Base-by-base conservation (phyloP, 257 asterid species). In the Solanum virginianum region DNA sequence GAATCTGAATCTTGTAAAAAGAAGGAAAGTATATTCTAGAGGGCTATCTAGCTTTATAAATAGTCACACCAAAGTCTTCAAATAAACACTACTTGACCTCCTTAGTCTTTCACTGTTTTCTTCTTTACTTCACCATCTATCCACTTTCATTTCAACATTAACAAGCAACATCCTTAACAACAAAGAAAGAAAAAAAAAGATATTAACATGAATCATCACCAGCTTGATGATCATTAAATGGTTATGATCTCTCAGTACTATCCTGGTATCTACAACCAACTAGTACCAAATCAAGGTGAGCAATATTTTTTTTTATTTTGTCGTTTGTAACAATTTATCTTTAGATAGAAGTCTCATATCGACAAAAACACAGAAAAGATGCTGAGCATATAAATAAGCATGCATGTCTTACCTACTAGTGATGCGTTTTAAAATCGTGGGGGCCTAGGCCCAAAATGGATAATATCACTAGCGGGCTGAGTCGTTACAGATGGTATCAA, bases 221-320 rank as follows among this genome's bases (percentile, higher is more conserved):
- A 88, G 7, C 20, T 83, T 22, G 89, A 91, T 80, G 92, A 65
- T 62, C 70, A 91, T 74, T 92, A 90, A 84, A 86, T 89, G 92
- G 71, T 79, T 17, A 90, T 91, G 41, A 36, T 36, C 51, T 92
- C 95, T 45, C 92, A 92, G 86, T 91, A 91, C 86, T 74, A 89
- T 85, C 88, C 90, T 20, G 90, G 77, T 22, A 86, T 84, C 17
- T 86, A 80, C 86, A 54, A 53, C 66, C 92, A 90, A 32, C 45
- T 88, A 20, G 75, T 85, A 56, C 92, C 91, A 17, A 85, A 88
- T 84, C 89, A 81, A 89, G 92, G 91, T 89, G n/a, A 69, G 49
- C 4, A 39, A 3, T 14, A 3, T 65, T 18, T 2, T 60, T 9
- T 32, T 32, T 32, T 32, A 2, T 32, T 32, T 32, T 32, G 1